Evolutionary conservation across 2,329 filamentous ascomycete species (phyloP).

Genomic region (Truncatella angustata): DNA sequence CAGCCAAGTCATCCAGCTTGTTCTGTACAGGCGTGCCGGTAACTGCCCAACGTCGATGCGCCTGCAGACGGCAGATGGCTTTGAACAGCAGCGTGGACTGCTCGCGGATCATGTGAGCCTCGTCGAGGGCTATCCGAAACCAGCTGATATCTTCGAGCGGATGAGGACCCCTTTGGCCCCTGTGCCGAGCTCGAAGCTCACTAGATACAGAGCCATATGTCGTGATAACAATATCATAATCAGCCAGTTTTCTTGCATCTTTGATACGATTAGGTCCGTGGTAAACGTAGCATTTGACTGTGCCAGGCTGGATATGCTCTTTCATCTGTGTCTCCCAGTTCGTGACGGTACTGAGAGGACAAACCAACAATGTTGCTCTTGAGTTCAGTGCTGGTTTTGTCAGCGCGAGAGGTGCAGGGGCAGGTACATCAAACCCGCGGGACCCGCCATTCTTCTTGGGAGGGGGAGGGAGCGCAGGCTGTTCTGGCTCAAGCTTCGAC

Average conservation of each 20-base stretch:
- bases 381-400: conserved; percentile 63
- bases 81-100: conserved; percentile 79
- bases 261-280: conserved; percentile 77
- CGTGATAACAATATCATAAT: conserved; percentile 83
- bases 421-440: conserved; percentile 36
- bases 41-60: conserved; percentile 89
- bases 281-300: conserved; percentile 76
- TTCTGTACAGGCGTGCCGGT: conserved; percentile 97
- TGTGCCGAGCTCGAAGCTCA: conserved; percentile 66
- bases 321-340: conserved; percentile 96
- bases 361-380: conserved; percentile 80
- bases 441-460: conserved; percentile 35
- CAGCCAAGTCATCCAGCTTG: conserved; percentile 82
- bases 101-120: conserved; percentile 93
- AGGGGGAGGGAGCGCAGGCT: conserved; percentile 40
- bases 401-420: conserved; percentile 43
- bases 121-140: conserved; percentile 92
- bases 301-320: conserved; percentile 66
- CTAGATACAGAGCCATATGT: conserved; percentile 87
- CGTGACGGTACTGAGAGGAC: conserved; percentile 83
- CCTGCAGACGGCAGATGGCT: conserved; percentile 75
- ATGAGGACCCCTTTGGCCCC: conserved; percentile 56
- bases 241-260: conserved; percentile 63
- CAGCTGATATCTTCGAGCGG: conserved; percentile 79
- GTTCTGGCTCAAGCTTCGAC: conserved; percentile 50